Evolutionary conservation across 306 rosid genomes (phyloP), one percentile per base, ranked within the genome.

Genomic region (Benincasa hispida): DNA sequence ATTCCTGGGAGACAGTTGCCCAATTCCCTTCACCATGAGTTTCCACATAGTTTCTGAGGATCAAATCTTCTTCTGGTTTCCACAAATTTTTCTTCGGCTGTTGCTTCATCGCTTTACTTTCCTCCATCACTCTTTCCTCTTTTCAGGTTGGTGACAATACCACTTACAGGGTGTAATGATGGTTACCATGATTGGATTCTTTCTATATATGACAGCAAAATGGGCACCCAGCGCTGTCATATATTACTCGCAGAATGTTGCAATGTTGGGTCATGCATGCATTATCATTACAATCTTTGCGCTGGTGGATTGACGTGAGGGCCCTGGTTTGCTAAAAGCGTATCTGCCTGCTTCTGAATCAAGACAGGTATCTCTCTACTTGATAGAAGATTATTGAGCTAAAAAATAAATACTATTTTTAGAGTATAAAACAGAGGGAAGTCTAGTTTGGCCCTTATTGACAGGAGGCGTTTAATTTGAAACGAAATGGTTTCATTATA

Each of bases 11-110:
- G 30, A 89, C 90, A 51, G 86, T 85, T 27, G 84, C 88, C 94
- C 91, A 89, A 60, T 87, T 87, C 66, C 91, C 89, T 84, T 87
- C 91, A 22, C 94, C 94, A 79, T 89, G 90, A 78, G 90, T 76
- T 81, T 89, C 91, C 69, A 89, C 82, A 57, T 87, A 87, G 25
- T 76, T 80, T 74, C 82, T 87, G 39, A 87, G 86, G 62, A 86
- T 78, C 81, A 87, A 35, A 72, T 89, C 91, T 84, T 89, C 94
- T 66, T 87, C 94, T 63, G 90, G 88, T 84, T 82, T 87, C 94
- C 94, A 89, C 72, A 86, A 51, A 55, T 86, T 86, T 78, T 89
- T 89, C 82, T 78, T 87, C 4, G 81, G 81, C 53, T 80, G 88
- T 59, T 82, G 75, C 79, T 77, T 84, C 79, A 41, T 82, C 57